Base-by-base conservation (phyloP, 805 yeast genomes). In the Candida jianshihensis region DNA sequence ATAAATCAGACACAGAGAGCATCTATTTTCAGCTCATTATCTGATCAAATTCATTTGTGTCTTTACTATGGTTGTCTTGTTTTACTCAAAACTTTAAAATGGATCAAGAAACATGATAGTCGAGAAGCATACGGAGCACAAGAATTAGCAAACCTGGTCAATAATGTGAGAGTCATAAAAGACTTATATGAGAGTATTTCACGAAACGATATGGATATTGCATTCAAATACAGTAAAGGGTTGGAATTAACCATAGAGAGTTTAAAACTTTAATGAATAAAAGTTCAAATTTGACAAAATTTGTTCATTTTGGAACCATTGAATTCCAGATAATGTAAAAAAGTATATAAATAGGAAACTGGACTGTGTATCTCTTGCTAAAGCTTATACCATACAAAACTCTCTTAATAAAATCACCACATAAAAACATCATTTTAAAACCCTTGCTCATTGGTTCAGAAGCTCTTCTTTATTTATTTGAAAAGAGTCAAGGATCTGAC, bases 1-100 rank as follows among this genome's bases (percentile, higher is more conserved):
- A 14, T 39, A 15, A 35, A 34, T 3, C n/a, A 22, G 14, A 22
- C n/a, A n/a, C n/a, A 42, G 12, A 46, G 47, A 41, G 78, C 73
- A 48, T 64, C 74, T 4, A 77, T 75, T 48, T 81, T 81, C 57
- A 79, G 81, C 0, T 76, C 73, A 48, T 63, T 81, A n/a, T 75
- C 84, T 11, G 88, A 81, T 59, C 85, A 78, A 57, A 63, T 81
- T 30, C 85, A 76, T 50, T 66, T 78, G 16, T 49, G 50, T 34
- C 35, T 48, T 12, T 41, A 46, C 29, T 53, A 46, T 42, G 41
- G 41, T 15, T 36, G 50, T n/a, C 21, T 51, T 19, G 36, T 53
- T n/a, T 44, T 51, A 24, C 20, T 51, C 19, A 48, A 51, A 35
- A 31, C 50, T 13, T 41, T 51, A 26, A 37, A 38, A 20, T 49